Percentiles rank a stretch among this genome's conserved stretches.
Evolutionary conservation across 345 rosid species (phyloP).

Genomic region (Brassica juncea): DNA sequence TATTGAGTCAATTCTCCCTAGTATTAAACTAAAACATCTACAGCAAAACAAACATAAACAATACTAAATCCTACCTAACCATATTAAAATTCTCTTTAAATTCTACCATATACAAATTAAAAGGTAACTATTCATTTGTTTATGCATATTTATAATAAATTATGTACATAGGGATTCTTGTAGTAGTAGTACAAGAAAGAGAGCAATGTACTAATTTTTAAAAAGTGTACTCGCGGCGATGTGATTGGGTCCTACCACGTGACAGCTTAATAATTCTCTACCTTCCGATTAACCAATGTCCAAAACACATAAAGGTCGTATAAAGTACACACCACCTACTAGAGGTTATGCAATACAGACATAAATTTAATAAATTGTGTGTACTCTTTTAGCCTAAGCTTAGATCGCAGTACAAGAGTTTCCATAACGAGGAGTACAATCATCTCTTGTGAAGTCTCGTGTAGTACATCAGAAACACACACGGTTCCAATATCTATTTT

Average conservation of each 20-base stretch:
- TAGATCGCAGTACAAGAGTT: constrained; percentile 25
- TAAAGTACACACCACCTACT: neutral
- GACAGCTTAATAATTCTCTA: constrained; percentile 29
- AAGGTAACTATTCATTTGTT: neutral
- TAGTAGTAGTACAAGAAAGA: constrained; percentile 19
- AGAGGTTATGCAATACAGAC: neutral
- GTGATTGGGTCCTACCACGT: constrained; percentile 37
- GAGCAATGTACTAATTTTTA: constrained; percentile 15
- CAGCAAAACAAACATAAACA: neutral
- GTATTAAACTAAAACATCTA: no score
- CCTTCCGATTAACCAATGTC: constrained; percentile 10
- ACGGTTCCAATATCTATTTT: constrained; percentile 30
- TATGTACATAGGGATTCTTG: neutral
- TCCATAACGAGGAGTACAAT: constrained; percentile 28
- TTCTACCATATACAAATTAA: neutral
- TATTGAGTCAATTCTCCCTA: no score
- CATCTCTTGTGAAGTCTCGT: constrained; percentile 8
- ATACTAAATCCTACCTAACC: neutral
- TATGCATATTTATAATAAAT: neutral
- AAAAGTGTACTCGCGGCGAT: constrained; percentile 19
- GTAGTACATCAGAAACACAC: constrained; percentile 35
- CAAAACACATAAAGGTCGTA: constrained; percentile 5
- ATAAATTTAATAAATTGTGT: neutral
- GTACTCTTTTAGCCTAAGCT: neutral
- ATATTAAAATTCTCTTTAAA: neutral